phyloP scores from a whole-genome alignment of 257 asterid genomes.

The Lantana camara region DNA sequence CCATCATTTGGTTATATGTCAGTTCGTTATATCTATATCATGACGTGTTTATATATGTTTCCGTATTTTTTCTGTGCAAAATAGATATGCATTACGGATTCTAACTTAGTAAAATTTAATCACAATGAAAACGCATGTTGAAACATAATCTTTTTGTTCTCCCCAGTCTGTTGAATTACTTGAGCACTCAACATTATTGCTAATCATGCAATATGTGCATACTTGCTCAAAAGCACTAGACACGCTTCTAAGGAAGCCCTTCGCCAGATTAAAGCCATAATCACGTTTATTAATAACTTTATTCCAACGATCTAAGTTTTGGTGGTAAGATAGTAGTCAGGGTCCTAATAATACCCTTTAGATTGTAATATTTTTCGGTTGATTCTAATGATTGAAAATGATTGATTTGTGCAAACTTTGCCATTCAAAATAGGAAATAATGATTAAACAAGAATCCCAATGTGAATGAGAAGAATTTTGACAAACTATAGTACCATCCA shows the following conservation, averaged over 20 bases:
- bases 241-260: not conserved
- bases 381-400: slow-evolving; percentile 47
- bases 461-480: not conserved
- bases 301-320: not conserved
- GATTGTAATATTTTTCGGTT: slow-evolving; percentile 23
- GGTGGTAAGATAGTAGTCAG: slow-evolving; percentile 16
- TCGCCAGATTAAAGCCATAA: slow-evolving; percentile 18
- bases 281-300: slow-evolving; percentile 17
- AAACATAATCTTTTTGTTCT: no score
- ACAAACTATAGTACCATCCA: not conserved
- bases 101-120: no score
- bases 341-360: slow-evolving; percentile 18
- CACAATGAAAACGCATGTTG: no score
- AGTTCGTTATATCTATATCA: no score
- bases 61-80: no score
- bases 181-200: not conserved
- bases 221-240: not conserved
- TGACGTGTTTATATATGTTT: no score
- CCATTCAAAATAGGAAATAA: not conserved
- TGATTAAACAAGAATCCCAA: slow-evolving; percentile 6
- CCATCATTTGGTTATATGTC: no score
- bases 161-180: no score
- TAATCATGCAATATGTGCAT: not conserved
- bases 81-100: no score
- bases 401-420: slow-evolving; percentile 28